Conservation (phyloP, 1,284 basidiomycete genomes). For the Marasmius fiardii region DNA sequence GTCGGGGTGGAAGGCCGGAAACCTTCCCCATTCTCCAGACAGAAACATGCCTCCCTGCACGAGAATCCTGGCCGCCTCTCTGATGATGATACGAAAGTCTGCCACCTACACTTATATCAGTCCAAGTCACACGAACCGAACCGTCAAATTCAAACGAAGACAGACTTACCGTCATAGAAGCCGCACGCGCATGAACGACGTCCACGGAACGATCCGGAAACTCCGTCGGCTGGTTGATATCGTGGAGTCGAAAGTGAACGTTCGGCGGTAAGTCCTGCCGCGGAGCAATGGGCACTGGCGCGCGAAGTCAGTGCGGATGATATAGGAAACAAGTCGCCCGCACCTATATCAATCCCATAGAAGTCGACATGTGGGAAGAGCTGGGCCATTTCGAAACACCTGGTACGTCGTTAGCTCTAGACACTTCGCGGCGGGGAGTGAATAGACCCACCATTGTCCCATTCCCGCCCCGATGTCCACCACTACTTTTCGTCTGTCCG, state of each 20-base stretch:
- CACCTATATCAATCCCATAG: constrained; percentile 71
- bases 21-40: constrained; percentile 10
- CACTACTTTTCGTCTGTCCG: constrained; percentile 40
- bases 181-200: constrained; percentile 57
- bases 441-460: constrained; percentile 56
- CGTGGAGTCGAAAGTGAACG: constrained; percentile 60
- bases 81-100: not conserved
- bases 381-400: constrained; percentile 69
- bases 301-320: constrained; percentile 10
- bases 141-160: too few relatives aligned
- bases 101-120: not conserved
- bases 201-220: constrained; percentile 53
- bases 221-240: constrained; percentile 48
- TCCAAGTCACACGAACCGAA: not conserved
- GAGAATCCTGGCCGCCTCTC: constrained; percentile 1
- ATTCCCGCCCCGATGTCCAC: constrained; percentile 72
- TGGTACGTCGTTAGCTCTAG: constrained; percentile 22
- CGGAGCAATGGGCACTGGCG: constrained; percentile 63
- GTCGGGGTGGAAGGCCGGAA: constrained; percentile 5
- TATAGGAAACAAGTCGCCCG: constrained; percentile 16
- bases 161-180: constrained; percentile 54
- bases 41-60: constrained; percentile 5
- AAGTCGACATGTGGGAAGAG: constrained; percentile 62
- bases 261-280: constrained; percentile 51
- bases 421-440: constrained; percentile 11